Conservation (phyloP, 768 basidiomycete genomes). For the Termitomyces sp. region DNA sequence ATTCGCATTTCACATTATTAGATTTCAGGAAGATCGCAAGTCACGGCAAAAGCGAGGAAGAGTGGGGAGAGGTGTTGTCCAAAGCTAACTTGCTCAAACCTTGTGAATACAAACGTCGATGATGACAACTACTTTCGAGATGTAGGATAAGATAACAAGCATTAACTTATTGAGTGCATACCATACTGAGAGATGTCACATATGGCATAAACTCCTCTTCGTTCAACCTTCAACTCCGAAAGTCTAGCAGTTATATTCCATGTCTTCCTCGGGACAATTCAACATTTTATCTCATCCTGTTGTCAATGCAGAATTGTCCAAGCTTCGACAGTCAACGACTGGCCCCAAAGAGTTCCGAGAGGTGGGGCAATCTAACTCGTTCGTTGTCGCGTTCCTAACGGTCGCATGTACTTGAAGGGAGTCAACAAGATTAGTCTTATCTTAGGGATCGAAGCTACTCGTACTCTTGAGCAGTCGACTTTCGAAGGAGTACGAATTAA, state of each 20-base stretch:
- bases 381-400: background rate
- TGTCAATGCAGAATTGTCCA: constrained; percentile 67
- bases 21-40: constrained; percentile 65
- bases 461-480: constrained; percentile 53
- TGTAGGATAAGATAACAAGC: constrained; percentile 7
- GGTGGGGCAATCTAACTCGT: constrained; percentile 28
- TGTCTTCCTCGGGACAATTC: constrained; percentile 24
- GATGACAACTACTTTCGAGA: constrained; percentile 1
- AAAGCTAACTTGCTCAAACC: constrained; percentile 66
- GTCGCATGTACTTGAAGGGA: constrained; percentile 41
- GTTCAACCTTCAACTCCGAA: background rate
- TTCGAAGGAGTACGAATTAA: constrained; percentile 55
- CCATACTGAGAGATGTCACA: background rate
- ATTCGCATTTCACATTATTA: constrained; percentile 83
- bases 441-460: constrained; percentile 79
- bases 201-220: background rate
- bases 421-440: constrained; percentile 71
- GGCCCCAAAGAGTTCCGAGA: constrained; percentile 74
- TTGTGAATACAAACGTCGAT: constrained; percentile 91
- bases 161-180: constrained; percentile 1
- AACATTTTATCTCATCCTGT: constrained; percentile 66
- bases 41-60: constrained; percentile 41
- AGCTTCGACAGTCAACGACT: constrained; percentile 57
- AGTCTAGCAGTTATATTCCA: background rate
- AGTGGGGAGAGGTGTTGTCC: constrained; percentile 52